phyloP scores from a whole-genome alignment of 352 stramenopile species.

The Phytophthora boehmeriae region DNA sequence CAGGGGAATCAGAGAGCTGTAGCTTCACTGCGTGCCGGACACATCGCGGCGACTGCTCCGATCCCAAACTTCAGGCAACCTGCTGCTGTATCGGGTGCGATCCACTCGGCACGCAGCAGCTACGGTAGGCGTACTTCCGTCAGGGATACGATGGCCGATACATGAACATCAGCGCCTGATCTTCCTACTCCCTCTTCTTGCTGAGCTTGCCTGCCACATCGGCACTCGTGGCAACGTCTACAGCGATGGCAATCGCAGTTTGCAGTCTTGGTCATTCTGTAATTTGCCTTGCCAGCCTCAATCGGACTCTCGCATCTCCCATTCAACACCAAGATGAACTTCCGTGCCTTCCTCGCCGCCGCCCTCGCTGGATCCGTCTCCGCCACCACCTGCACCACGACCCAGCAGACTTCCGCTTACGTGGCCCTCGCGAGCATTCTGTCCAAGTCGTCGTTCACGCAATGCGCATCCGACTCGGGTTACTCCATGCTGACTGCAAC shows the following conservation, averaged over 20 bases:
- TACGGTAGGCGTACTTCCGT: not conserved
- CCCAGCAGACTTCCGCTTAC: slow-evolving; percentile 25
- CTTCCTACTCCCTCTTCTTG: too few relatives aligned
- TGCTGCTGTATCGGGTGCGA: not conserved
- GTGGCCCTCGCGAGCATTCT: slow-evolving; percentile 19
- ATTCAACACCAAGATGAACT: slow-evolving; percentile 20
- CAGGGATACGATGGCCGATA: not conserved
- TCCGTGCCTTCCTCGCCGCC: slow-evolving; percentile 14
- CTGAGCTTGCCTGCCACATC: too few relatives aligned
- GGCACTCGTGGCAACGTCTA: too few relatives aligned
- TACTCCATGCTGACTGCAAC: slow-evolving; percentile 36
- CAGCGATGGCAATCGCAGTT: too few relatives aligned
- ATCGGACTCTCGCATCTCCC: not conserved
- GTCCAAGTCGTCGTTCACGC: slow-evolving; percentile 10
- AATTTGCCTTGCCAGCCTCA: slow-evolving; percentile 11
- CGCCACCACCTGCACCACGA: slow-evolving; percentile 12
- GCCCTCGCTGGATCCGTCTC: slow-evolving; percentile 9
- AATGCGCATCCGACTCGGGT: slow-evolving; percentile 22
- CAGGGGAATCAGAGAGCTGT: not conserved
- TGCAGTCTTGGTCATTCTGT: slow-evolving; percentile 10
- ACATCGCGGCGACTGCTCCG: not conserved
- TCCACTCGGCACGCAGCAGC: not conserved
- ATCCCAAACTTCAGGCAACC: not conserved
- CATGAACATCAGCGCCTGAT: too few relatives aligned
- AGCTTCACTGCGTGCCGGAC: not conserved